Evolutionary conservation across 2,329 filamentous ascomycete species (phyloP).

Genomic region (Pyricularia sp.): DNA sequence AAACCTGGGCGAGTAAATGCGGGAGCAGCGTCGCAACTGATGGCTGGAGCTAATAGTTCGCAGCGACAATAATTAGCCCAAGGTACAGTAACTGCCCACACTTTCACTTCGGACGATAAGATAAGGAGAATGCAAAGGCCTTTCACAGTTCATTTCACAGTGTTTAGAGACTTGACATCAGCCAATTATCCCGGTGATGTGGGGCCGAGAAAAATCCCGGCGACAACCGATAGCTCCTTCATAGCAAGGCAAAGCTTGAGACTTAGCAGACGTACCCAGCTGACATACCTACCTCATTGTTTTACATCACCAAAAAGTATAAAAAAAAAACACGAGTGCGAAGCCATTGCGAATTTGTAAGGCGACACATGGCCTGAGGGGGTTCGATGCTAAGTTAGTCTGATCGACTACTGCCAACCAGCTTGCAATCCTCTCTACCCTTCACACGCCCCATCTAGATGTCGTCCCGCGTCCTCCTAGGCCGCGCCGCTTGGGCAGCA

Average conservation of each 20-base stretch:
- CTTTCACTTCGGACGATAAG: neutral
- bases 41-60: neutral
- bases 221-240: constrained; percentile 1
- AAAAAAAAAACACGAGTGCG: neutral
- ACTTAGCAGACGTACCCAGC: neutral
- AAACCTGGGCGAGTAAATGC: neutral
- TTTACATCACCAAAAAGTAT: neutral
- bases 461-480: constrained; percentile 41
- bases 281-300: neutral
- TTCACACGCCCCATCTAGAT: constrained; percentile 27
- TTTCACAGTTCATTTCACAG: neutral
- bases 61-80: neutral
- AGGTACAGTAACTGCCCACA: neutral
- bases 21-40: neutral
- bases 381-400: neutral
- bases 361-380: neutral
- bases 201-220: constrained; percentile 1
- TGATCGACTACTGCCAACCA: constrained; percentile 1
- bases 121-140: neutral
- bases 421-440: neutral
- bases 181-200: neutral
- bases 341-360: neutral
- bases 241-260: neutral
- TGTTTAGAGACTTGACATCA: neutral
- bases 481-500: constrained; percentile 40